A percentile compares a stretch with the other conserved stretches of the same genome.
These are phyloP conservation scores for Cicer pinnatifidum DNA, from an alignment of 306 rosid genomes.

Conservation along the genomic window DNA sequence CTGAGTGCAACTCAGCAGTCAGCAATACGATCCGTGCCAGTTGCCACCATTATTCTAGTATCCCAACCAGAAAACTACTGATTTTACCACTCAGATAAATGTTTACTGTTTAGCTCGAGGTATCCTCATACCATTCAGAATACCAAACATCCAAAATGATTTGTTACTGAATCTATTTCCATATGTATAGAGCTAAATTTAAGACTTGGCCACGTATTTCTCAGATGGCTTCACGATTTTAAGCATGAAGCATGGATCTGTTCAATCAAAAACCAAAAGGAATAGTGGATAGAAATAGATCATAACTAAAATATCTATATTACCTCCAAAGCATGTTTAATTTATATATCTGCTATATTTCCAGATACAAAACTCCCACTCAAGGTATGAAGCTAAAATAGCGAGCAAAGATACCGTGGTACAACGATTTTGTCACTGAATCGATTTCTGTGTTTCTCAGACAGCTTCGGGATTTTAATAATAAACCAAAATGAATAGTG, in stretches of 20 bases:
- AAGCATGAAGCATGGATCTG: conserved; percentile 9
- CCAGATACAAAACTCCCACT: background rate
- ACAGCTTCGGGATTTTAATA: conserved; percentile 13
- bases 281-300: background rate
- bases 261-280: background rate
- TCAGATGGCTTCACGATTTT: conserved; percentile 10
- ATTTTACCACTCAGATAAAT: conserved; percentile 12
- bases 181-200: conserved; percentile 17
- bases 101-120: conserved; percentile 17
- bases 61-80: conserved; percentile 2
- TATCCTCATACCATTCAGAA: conserved; percentile 21
- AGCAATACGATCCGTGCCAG: conserved; percentile 5
- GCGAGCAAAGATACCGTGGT: background rate
- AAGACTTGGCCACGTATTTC: conserved; percentile 35
- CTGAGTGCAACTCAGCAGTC: background rate
- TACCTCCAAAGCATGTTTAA: background rate
- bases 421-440: conserved; percentile 5
- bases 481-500: background rate
- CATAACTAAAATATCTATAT: background rate
- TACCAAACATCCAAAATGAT: conserved; percentile 7
- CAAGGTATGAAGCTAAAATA: background rate
- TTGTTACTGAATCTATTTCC: conserved; percentile 30
- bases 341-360: background rate
- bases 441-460: conserved; percentile 33
- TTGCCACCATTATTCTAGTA: background rate